A percentile compares a stretch with the other conserved stretches of the same genome.
Conservation (phyloP, 257 asterid species). For the Solanum piurae region DNA sequence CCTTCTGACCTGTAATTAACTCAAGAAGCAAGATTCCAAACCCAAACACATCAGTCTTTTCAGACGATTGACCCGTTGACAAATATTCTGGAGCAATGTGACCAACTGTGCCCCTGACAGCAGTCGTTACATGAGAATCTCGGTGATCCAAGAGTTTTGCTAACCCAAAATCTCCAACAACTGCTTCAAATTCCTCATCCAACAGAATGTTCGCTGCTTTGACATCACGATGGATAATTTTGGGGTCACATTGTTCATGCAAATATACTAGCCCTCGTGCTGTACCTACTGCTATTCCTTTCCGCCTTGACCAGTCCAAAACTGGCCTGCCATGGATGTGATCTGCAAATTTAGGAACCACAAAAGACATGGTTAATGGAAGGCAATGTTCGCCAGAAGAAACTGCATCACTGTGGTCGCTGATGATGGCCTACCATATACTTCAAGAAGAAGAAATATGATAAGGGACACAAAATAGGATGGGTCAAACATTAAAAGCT, state of each 20-base stretch:
- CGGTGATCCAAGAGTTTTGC: slow-evolving; percentile 25
- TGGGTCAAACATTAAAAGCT: not conserved
- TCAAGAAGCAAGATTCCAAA: slow-evolving; percentile 25
- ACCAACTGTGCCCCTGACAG: slow-evolving; percentile 28
- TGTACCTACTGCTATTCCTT: slow-evolving; percentile 22
- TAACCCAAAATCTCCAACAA: slow-evolving; percentile 26
- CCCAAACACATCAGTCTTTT: slow-evolving; percentile 27
- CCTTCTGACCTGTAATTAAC: slow-evolving; percentile 21
- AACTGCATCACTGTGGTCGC: not conserved
- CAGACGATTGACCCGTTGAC: slow-evolving; percentile 27
- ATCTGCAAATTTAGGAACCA: not conserved
- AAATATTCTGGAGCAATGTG: slow-evolving; percentile 28
- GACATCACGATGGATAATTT: slow-evolving; percentile 28
- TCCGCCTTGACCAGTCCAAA: slow-evolving; percentile 18
- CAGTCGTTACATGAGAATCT: slow-evolving; percentile 28
- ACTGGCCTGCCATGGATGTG: slow-evolving; percentile 10
- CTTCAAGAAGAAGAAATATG: not conserved
- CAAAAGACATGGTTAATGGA: not conserved
- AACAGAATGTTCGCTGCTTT: slow-evolving; percentile 29
- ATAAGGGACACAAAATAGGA: not conserved
- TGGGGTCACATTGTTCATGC: slow-evolving; percentile 31
- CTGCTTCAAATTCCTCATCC: slow-evolving; percentile 21
- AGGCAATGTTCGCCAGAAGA: not conserved
- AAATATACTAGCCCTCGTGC: slow-evolving; percentile 24
- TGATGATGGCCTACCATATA: not conserved